Evolutionary conservation across 805 yeast genomes (phyloP).

Genomic region (Wickerhamomyces ciferrii): DNA sequence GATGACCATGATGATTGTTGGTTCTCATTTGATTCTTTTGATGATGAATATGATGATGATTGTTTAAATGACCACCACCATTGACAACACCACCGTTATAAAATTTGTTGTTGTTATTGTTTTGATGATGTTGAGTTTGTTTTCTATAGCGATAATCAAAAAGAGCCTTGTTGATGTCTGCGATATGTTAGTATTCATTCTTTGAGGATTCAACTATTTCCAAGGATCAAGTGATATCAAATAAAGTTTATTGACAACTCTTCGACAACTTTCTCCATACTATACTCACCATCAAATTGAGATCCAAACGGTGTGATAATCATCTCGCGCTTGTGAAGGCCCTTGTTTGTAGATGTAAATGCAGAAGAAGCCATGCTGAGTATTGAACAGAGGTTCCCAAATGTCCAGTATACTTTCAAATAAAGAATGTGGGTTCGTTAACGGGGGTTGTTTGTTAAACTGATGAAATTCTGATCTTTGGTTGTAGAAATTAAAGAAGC

Average conservation of each 20-base stretch:
- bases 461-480: background rate
- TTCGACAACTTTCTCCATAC: background rate
- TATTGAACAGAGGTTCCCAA: background rate
- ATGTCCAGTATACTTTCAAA: background rate
- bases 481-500: background rate
- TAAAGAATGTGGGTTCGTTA: background rate
- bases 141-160: constrained; percentile 3
- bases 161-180: constrained; percentile 3
- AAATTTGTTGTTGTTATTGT: background rate
- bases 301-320: constrained; percentile 2
- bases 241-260: background rate
- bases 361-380: background rate
- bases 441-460: background rate
- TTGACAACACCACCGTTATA: background rate
- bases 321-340: constrained; percentile 1
- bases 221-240: no score
- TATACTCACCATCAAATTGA: constrained; percentile 3
- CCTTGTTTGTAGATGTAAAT: background rate
- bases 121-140: background rate
- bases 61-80: background rate
- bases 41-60: background rate
- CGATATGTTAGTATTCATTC: background rate
- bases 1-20: constrained; percentile 2
- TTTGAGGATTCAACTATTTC: no score
- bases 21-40: constrained; percentile 1